Evolutionary conservation across 2,329 filamentous ascomycete genomes (phyloP), one percentile per base, ranked within the genome.

Genomic region (Laburnicola sp.): DNA sequence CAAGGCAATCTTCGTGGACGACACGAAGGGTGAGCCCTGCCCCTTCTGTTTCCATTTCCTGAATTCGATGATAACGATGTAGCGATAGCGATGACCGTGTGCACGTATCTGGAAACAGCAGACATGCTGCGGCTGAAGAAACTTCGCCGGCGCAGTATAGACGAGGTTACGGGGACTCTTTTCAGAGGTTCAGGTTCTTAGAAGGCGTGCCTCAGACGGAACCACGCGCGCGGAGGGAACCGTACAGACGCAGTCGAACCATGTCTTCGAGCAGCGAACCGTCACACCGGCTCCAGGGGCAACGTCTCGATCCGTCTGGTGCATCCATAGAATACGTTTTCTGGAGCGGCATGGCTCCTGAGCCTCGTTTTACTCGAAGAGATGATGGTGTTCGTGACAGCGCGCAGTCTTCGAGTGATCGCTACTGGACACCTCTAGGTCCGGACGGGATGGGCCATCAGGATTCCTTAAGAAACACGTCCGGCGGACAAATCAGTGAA

Each of bases 241-340:
- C 48, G 5, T 16, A 31, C 11, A 38, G 42, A 4, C 50, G 51
- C 26, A 38, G 43, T 11, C 60, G 66, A 44, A 64, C 63, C n/a
- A 54, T 56, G 5, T 68, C 66, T n/a, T 65, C 63, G 4, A 58
- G 50, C 4, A 63, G 56, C 34, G 58, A 60, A 28, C 54, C 60
- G 3, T 44, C 54, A 25, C 50, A 48, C n/a, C 42, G 48, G 50
- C 28, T 47, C 4, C 48, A 42, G 28, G 21, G 45, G 22, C 50
- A 32, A 37, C 45, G 34, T 11, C 28, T 45, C 11, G 25, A 34
- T 23, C 23, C 36, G n/a, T 47, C 48, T 10, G 35, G 36, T 6
- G 39, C 39, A 6, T 51, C 56, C 7, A 36, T 34, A 26, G 56
- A 61, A 31, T 54, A 66, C 21, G 51, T 56, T 9, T 64, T 60